Conservation (phyloP, 257 asterid species). For the Capsicum chinense region DNA sequence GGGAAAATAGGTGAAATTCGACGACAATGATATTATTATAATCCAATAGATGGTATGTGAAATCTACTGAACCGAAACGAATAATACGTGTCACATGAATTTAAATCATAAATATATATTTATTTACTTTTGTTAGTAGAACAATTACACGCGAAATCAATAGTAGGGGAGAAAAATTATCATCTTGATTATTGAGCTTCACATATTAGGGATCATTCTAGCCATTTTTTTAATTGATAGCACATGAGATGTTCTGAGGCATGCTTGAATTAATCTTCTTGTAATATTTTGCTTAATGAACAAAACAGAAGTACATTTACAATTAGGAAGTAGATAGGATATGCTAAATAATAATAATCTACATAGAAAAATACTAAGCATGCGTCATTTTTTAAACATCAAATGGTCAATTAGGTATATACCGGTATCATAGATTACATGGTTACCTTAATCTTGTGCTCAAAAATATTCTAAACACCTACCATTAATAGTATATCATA, state of each 20-base stretch:
- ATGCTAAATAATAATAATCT: background rate
- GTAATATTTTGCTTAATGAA: background rate
- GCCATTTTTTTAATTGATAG: background rate
- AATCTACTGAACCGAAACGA: background rate
- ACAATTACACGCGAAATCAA: background rate
- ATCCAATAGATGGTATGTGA: background rate
- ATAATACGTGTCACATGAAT: background rate
- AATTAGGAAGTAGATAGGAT: background rate
- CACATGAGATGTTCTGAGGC: conserved; percentile 8
- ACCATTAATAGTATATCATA: background rate
- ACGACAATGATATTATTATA: background rate
- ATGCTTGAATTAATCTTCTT: background rate
- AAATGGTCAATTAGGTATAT: background rate
- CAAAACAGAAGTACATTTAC: background rate
- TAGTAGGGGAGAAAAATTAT: background rate
- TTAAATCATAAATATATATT: background rate
- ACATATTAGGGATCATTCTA: background rate
- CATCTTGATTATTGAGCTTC: background rate
- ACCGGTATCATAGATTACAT: background rate
- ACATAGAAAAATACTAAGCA: background rate
- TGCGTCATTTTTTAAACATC: conserved; percentile 13
- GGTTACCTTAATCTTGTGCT: conserved; percentile 9
- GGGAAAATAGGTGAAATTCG: background rate
- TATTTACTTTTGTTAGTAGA: background rate
- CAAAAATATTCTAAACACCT: conserved; percentile 18